phyloP scores from a whole-genome alignment of 176 grass and related monocot genomes.

The Oryza brachyantha region DNA sequence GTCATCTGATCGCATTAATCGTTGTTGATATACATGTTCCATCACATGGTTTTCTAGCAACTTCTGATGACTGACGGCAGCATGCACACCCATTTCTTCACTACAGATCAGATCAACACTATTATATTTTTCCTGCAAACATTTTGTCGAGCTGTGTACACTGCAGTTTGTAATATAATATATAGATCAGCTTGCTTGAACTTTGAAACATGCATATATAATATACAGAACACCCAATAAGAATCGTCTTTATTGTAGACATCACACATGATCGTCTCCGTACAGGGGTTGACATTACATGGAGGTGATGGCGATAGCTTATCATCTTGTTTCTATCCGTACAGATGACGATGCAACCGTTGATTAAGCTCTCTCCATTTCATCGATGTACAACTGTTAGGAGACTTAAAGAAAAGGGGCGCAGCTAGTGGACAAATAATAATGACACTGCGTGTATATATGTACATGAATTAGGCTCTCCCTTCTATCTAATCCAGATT shows the following conservation, averaged over 20 bases:
- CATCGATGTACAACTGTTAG: too few relatives aligned
- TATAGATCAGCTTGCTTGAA: not conserved
- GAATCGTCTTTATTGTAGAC: not conserved
- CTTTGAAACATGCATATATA: too few relatives aligned
- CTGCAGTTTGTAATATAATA: too few relatives aligned
- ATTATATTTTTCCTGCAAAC: not conserved
- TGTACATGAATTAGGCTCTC: too few relatives aligned
- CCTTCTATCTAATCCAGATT: too few relatives aligned
- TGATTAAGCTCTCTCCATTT: too few relatives aligned
- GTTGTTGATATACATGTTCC: not conserved
- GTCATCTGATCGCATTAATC: not conserved
- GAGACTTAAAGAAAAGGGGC: too few relatives aligned
- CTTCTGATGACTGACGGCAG: not conserved
- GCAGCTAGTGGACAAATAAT: not conserved
- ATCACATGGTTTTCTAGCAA: conserved; percentile 21
- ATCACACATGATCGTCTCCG: not conserved
- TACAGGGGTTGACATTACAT: conserved; percentile 39
- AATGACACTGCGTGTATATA: not conserved
- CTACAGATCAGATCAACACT: not conserved
- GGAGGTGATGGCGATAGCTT: conserved; percentile 22
- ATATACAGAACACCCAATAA: too few relatives aligned
- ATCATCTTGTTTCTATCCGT: not conserved
- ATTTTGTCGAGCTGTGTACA: not conserved
- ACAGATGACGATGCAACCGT: not conserved
- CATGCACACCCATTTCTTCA: not conserved